Base-by-base conservation (phyloP, 2,329 filamentous ascomycete genomes). In the Claviceps arundinis region DNA sequence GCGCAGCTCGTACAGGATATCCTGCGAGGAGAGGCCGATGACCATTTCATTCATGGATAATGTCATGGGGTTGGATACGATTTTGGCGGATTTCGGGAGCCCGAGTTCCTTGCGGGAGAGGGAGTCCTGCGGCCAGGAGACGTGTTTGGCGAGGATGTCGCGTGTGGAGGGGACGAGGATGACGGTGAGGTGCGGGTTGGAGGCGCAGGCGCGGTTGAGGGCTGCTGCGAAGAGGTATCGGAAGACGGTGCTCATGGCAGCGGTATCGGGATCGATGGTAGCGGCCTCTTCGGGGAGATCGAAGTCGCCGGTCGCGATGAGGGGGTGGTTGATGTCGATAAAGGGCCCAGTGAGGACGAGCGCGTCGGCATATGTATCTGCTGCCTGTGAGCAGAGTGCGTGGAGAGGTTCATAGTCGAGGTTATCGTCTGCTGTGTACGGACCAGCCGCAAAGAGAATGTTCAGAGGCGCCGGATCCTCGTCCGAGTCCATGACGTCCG, bases 341-440 rank as follows among this genome's bases (percentile, higher is more conserved):
- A 98, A 96, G 0, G 93, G 93, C 0, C 93, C 93, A 4, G 80
- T 73, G 8, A 98, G 74, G 44, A 97, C 77, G 30, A 98, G 70
- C 3, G 81, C 80, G 64, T 98, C 93, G 11, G 84, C 86, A 57
- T 80, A 83, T 22, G 76, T 79, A 57, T 88, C 81, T 16, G 81
- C 82, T 8, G 90, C 89, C 60, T 84, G 83, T 58, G 78, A 77
- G 64, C 91, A 91, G 16, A 98, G 76, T 34, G 87, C 81, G 61
- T 89, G 82, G 1, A 98, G 73, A 7, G 91, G 86, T 61, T 94
- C 87, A 63, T 90, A 98, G 58, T 89, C 85, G 46, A 98, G 81
- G 62, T 94, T 94, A 61, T 91, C 87, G 59, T 97, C 90, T 2
- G 89, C 82, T 0, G 90, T 95, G 68, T 94, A 98, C 0, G 93